Conservation (phyloP, 441 rosid genomes). For the Pelargonium australe region DNA sequence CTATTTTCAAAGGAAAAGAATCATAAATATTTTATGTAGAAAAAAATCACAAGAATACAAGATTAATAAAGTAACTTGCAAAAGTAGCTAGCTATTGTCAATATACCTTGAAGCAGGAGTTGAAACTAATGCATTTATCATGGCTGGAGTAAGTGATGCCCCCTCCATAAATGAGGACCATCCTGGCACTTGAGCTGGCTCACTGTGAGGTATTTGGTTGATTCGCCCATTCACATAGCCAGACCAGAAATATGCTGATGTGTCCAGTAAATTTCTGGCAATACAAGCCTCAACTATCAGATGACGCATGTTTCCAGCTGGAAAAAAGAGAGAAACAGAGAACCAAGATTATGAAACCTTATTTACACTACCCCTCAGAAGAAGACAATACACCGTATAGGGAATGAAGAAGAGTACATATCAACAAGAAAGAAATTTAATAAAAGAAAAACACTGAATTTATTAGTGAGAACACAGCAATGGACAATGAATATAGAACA, state of each 20-base stretch:
- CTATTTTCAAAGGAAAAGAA: neutral
- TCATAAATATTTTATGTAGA: neutral
- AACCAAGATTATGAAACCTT: slow-evolving; percentile 20
- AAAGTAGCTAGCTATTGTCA: slow-evolving; percentile 7
- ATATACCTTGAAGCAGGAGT: slow-evolving; percentile 72
- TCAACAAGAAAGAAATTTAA: too few species aligned
- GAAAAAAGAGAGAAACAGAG: slow-evolving; percentile 19
- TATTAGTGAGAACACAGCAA: neutral
- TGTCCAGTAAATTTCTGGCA: slow-evolving; percentile 61
- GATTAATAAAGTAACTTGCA: slow-evolving; percentile 9
- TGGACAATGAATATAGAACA: neutral
- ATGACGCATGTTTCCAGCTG: slow-evolving; percentile 85
- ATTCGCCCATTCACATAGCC: slow-evolving; percentile 64
- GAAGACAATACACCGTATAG: too few species aligned
- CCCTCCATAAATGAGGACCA: slow-evolving; percentile 70
- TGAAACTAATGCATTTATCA: slow-evolving; percentile 56
- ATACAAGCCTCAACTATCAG: slow-evolving; percentile 78
- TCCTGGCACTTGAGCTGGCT: slow-evolving; percentile 50
- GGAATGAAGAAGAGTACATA: too few species aligned
- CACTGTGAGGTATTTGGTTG: slow-evolving; percentile 45
- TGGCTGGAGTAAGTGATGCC: slow-evolving; percentile 41
- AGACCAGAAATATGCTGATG: slow-evolving; percentile 64
- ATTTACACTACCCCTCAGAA: neutral
- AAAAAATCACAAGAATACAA: neutral
- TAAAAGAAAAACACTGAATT: neutral